Base-by-base conservation (phyloP, 345 rosid species). In the Lepidium africanum region DNA sequence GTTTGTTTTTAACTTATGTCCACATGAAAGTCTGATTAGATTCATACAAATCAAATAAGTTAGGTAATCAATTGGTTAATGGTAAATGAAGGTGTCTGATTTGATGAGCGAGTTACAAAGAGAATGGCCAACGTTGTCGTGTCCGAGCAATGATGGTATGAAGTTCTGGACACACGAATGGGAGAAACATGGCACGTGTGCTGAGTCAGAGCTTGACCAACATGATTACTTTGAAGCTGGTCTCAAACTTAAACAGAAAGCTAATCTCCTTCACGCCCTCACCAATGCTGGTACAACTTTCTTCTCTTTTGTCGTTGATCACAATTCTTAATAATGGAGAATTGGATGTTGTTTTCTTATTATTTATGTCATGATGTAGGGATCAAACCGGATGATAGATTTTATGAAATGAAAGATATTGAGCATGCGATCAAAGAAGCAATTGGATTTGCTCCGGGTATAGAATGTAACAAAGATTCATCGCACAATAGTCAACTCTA, bases 101-200 rank as follows among this genome's bases (percentile, higher is more conserved):
- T 71, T 92, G 64, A 60, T 59, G 23, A 78, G 72, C 59, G 70
- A 63, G 12, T 6, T 90, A 79, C 77, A 82, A 59, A 83, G 77
- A 67, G 69, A 67, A 30, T 92, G 98, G 97, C 96, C 98, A 50
- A 78, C 98, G 0, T 70, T 92, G 51, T 51, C 96, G 9, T 92
- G 98, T 71, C 96, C 98, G 0, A 90, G 86, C 76, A 81, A 80
- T 65, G 85, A 84, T 46, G 96, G 96, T 16, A 38, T 51, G 4
- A 69, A 69, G 67, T 90, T 92, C 65, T 92, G 98, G 98, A 74
- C 90, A n/a, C 97, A 92, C 41, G 97, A 92, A 61, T 93, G 97
- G 98, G 73, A 32, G 15, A 93, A 93, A 73, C 97, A 93, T 6
- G 98, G 97, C 5, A 90, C 96, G 6, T 93, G 98, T 74, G 73